phyloP scores from a whole-genome alignment of 345 rosid genomes.

The Eucalyptus marginata region DNA sequence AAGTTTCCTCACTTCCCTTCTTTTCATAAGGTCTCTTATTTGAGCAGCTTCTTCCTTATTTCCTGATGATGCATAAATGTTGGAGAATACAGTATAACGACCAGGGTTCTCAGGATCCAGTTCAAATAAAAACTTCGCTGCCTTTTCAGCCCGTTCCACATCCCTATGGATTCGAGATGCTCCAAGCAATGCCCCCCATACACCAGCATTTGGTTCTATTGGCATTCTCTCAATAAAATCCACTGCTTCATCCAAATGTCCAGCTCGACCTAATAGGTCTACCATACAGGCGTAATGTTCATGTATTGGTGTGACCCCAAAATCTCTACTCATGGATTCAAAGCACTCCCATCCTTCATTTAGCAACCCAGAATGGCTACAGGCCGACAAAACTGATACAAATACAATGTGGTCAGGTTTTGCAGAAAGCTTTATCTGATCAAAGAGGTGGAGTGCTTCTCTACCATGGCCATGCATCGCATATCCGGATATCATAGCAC shows the following conservation, averaged over 20 bases:
- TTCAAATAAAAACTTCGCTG: constrained; percentile 11
- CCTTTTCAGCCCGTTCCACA: constrained; percentile 11
- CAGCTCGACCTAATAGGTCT: constrained; percentile 42
- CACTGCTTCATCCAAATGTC: constrained; percentile 20
- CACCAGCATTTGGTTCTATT: constrained; percentile 19
- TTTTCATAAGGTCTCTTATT: constrained; percentile 18
- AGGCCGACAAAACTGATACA: constrained; percentile 26
- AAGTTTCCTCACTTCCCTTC: constrained; percentile 9
- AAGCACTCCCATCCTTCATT: constrained; percentile 38
- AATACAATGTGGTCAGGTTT: constrained; percentile 23
- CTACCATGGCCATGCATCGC: constrained; percentile 34
- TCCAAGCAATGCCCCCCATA: constrained; percentile 41
- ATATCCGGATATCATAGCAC: background rate
- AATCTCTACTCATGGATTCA: constrained; percentile 26
- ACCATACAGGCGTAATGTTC: constrained; percentile 45
- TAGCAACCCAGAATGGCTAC: constrained; percentile 42
- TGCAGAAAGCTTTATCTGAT: constrained; percentile 19
- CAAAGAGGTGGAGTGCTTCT: constrained; percentile 22
- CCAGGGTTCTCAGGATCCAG: constrained; percentile 15
- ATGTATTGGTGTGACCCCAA: constrained; percentile 15
- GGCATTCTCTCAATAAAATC: constrained; percentile 34
- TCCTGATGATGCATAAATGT: constrained; percentile 18
- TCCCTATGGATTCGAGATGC: constrained; percentile 31
- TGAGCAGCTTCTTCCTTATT: constrained; percentile 6
- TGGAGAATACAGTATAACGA: constrained; percentile 19